Evolutionary conservation across 2,329 filamentous ascomycete species (phyloP).

Genomic region (Didymella lethalis): DNA sequence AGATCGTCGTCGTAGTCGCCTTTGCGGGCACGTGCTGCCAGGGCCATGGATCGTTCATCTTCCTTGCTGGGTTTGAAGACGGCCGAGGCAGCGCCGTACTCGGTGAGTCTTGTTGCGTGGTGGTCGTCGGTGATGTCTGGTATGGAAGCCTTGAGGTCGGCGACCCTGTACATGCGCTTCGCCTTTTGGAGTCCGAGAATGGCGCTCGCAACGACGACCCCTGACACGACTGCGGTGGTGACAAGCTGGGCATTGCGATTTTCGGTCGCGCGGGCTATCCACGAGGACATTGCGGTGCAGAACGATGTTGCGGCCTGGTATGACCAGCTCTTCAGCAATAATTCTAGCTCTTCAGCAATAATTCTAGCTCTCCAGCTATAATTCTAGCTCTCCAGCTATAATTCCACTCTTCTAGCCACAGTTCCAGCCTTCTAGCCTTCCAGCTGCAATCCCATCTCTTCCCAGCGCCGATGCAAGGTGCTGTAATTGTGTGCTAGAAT

Average conservation of each 20-base stretch:
- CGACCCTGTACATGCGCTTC: conserved; percentile 62
- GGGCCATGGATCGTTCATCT: conserved; percentile 65
- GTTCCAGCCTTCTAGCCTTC: too few species aligned
- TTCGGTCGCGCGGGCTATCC: conserved; percentile 54
- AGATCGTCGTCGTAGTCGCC: conserved; percentile 76
- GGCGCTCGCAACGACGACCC: conserved; percentile 58
- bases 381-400: too few species aligned
- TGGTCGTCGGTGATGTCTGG: conserved; percentile 62
- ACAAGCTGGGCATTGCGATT: conserved; percentile 68
- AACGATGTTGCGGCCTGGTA: background rate
- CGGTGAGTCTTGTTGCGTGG: conserved; percentile 63
- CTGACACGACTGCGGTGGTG: conserved; percentile 70
- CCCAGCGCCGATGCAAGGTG: background rate
- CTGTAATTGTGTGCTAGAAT: background rate
- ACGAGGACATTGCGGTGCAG: conserved; percentile 52
- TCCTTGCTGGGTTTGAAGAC: conserved; percentile 56
- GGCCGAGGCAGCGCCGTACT: conserved; percentile 64
- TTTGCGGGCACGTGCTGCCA: conserved; percentile 66
- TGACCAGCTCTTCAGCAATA: too few species aligned
- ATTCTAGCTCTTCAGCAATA: too few species aligned
- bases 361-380: too few species aligned
- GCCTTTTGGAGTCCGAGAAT: conserved; percentile 66
- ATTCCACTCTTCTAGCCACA: too few species aligned
- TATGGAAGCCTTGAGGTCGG: conserved; percentile 68
- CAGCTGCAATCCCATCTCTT: background rate